Conservation (phyloP, 23 red algal species). For the Gracilaria domingensis region DNA sequence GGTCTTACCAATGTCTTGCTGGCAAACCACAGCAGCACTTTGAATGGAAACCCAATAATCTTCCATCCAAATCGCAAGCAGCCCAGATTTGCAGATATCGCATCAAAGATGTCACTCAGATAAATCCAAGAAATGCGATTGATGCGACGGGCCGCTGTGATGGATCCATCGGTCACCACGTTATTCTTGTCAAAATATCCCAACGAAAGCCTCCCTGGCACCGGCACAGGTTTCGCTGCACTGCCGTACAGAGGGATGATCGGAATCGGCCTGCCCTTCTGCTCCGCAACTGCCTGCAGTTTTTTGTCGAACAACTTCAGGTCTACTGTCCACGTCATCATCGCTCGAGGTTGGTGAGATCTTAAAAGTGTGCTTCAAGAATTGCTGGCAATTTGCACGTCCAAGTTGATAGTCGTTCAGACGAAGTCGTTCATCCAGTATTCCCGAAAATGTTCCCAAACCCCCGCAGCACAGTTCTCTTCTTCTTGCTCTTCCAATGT, state of each 20-base stretch:
- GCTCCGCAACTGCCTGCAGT: background rate
- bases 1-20: no score
- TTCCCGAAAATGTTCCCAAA: background rate
- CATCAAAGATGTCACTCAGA: no score
- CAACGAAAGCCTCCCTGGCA: background rate
- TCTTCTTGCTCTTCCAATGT: no score
- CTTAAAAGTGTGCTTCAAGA: constrained; percentile 16
- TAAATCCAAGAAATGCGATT: no score
- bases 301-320: background rate
- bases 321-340: background rate
- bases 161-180: background rate
- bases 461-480: background rate
- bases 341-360: background rate
- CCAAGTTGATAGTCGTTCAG: constrained; percentile 37
- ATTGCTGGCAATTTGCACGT: constrained; percentile 21
- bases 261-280: background rate
- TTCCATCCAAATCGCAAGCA: no score
- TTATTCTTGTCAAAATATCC: background rate
- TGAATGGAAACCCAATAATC: no score
- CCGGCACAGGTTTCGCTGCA: background rate
- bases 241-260: constrained; percentile 21
- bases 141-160: no score
- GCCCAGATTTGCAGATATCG: no score
- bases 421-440: background rate
- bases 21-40: no score